Evolutionary conservation across 345 rosid species (phyloP), one percentile per base, ranked within the genome.

Genomic region (Populus simonii): DNA sequence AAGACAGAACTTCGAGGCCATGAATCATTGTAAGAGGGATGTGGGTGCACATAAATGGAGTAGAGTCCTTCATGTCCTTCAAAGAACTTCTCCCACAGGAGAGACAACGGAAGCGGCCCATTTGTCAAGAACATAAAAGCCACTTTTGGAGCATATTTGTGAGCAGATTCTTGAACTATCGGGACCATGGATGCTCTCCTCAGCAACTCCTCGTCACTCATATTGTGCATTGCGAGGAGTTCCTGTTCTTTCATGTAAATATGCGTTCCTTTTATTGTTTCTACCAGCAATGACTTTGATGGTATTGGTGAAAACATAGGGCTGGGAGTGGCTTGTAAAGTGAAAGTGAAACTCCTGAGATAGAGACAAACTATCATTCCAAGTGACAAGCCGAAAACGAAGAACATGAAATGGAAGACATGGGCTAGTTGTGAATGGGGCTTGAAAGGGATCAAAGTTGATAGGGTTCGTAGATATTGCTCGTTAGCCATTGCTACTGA

Each of bases 371-470:
- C 68, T 18, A 89, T 2, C 80, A 80, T 73, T 43, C 89, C 92
- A 8, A 87, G 1, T 25, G 90, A 86, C 5, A 89, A 67, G 68
- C 91, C 91, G 33, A 67, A 70, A 47, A 86, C 20, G 39, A 88
- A 86, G 66, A 79, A 70, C 62, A 89, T 65, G 16, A 79, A 38
- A 67, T 74, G 57, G 53, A 76, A 8, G 45, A 82, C 36, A 61
- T 76, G 75, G n/a, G 7, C 75, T 16, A 73, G 36, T 3, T 59
- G 79, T 33, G 61, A 35, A 76, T 45, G 74, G 61, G 62, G 31
- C 22, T 73, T 78, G 9, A 61, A 51, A 23, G 63, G 70, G 22
- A 78, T 76, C 68, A 77, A 71, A 70, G 73, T 78, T 39, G 82
- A 80, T 83, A 72, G 76, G 70, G 79, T 8, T 29, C 68, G 18